These are phyloP conservation scores for Prunus armeniaca DNA, from an alignment of 306 rosid species.

Conservation along the genomic window DNA sequence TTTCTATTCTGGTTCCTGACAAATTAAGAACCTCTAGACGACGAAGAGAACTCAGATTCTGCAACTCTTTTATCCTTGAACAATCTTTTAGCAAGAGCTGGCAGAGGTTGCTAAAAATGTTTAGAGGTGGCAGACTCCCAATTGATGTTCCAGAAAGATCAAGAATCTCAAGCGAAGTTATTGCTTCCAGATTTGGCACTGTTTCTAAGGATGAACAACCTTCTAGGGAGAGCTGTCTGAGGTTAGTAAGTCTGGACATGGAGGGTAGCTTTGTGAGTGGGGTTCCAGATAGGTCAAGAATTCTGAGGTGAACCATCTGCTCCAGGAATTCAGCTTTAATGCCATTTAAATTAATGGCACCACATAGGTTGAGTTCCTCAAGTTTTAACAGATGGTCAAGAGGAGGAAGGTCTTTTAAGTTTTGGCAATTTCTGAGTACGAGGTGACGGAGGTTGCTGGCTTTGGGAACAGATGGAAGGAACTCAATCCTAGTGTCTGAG, in stretches of 20 bases:
- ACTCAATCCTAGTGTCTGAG: conserved; percentile 22
- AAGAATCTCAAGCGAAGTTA: conserved; percentile 26
- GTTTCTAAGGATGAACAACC: background rate
- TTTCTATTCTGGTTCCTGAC: conserved; percentile 16
- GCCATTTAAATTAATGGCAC: conserved; percentile 8
- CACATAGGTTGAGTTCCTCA: conserved; percentile 25
- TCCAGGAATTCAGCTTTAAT: conserved; percentile 13
- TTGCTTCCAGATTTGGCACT: background rate
- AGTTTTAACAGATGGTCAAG: conserved; percentile 10
- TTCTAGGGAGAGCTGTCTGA: conserved; percentile 25
- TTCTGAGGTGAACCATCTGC: conserved; percentile 10
- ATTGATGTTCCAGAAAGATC: conserved; percentile 25
- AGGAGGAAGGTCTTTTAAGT: conserved; percentile 9
- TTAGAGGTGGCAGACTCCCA: conserved; percentile 12
- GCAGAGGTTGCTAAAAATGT: conserved; percentile 11
- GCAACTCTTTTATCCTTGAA: conserved; percentile 1
- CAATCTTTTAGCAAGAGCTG: conserved; percentile 29
- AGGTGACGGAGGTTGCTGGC: conserved; percentile 17
- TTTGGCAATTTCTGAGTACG: conserved; percentile 18
- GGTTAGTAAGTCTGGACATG: conserved; percentile 13
- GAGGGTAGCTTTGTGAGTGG: conserved; percentile 1
- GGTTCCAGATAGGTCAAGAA: conserved; percentile 29
- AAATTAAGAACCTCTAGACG: conserved; percentile 32
- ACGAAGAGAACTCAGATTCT: background rate
- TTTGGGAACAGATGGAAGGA: conserved; percentile 12